Percentiles rank a stretch among this genome's conserved stretches.
These are phyloP conservation scores for Ceratocystis lukuohia DNA, from an alignment of 2,329 filamentous ascomycete species.

Conservation along the genomic window DNA sequence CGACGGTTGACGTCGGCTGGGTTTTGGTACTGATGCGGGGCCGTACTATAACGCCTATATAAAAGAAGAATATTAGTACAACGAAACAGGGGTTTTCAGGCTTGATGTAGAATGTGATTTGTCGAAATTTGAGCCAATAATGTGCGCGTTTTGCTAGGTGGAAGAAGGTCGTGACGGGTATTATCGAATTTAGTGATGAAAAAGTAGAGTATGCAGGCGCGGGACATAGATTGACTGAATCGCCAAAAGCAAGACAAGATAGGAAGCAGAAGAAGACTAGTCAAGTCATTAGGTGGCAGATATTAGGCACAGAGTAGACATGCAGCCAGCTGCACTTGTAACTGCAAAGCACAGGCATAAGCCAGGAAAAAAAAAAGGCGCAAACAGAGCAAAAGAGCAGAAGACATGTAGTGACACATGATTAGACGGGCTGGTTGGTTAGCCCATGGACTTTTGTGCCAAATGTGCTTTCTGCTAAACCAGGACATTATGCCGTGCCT, in stretches of 20 bases:
- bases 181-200: not conserved
- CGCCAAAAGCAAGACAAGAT: not conserved
- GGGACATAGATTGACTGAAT: not conserved
- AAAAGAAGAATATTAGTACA: not conserved
- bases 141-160: not conserved
- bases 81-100: not conserved
- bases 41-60: conserved; percentile 12
- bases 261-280: not conserved
- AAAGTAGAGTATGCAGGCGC: not conserved
- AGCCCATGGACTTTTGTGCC: conserved; percentile 1
- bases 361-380: not conserved
- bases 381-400: not conserved
- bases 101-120: not conserved
- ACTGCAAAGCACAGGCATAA: not conserved
- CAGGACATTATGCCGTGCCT: not conserved
- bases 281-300: not conserved
- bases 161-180: not conserved
- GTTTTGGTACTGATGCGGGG: conserved; percentile 36
- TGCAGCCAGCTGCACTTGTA: not conserved
- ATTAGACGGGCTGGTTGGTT: conserved; percentile 1
- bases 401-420: not conserved
- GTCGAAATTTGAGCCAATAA: not conserved
- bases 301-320: not conserved
- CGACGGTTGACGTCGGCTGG: conserved; percentile 33
- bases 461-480: not conserved